Base-by-base conservation (phyloP, 495 filamentous ascomycete species). In the Hypomontagnella submonticulosa region DNA sequence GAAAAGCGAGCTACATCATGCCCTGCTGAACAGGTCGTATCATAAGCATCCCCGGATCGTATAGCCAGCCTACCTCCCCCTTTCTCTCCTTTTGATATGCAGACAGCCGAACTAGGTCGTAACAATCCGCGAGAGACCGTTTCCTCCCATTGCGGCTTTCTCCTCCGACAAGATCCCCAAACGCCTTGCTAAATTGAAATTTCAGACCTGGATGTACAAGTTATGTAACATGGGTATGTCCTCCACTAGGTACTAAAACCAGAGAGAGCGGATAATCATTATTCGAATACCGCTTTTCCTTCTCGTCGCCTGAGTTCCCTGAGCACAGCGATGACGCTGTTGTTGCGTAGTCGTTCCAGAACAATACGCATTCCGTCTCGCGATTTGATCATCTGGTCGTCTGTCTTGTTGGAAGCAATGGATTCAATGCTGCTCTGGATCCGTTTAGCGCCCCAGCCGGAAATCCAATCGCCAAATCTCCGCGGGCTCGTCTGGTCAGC, bases 301-400 rank as follows among this genome's bases (percentile, higher is more conserved):
- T 95, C 91, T 67, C 83, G 78, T 55, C 90, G 83, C 87, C 94
- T 90, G 23, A 91, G 90, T 73, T 97, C 94, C 40, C 95, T 77
- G 13, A 97, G 90, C 15, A 86, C 91, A 20, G 93, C 90, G 37
- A 97, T 86, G 9, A 96, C 91, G 10, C 93, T 91, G 52, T 81
- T 82, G 63, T 83, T 80, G 54, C 95, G 85, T 63, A 98, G 73
- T 34, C 95, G 84, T 75, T 96, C 91, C 19, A 99, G 81, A 12
- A 99, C 94, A 41, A 97, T 87, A 55, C 89, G 90, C 95, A 99
- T 97, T 13, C 96, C 95, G 72, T 97, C 88, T 67, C 93, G 92
- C 73, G 91, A 93, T 72, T 93, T 96, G 54, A 89, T 81, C 54
- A 98, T 80, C 38, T 92, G 91, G 59, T 92, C 90, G 46, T 88